phyloP scores from a whole-genome alignment of 2,329 filamentous ascomycete genomes.

The Orbilia blumenaviensis region DNA sequence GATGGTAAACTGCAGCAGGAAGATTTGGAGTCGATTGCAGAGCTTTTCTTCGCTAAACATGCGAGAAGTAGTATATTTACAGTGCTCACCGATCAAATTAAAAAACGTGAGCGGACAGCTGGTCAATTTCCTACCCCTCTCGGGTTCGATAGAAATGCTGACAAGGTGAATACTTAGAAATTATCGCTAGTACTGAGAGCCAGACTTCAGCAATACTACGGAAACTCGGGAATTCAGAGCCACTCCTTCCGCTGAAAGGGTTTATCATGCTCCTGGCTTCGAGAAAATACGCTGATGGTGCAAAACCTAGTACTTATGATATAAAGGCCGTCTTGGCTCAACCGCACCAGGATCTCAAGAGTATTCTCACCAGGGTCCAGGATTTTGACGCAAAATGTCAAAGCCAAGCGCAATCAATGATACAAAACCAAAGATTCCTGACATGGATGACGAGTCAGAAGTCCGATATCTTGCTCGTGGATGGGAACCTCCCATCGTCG shows the following conservation, averaged over 20 bases:
- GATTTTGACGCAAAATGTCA: conserved; percentile 1
- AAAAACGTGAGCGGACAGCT: background rate
- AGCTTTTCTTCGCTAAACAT: background rate
- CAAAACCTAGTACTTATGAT: background rate
- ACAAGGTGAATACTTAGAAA: background rate
- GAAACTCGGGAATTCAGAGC: background rate
- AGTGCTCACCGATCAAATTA: background rate
- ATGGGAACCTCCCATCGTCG: background rate
- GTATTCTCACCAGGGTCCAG: background rate
- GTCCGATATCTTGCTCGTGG: background rate
- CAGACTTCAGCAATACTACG: background rate
- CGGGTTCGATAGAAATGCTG: background rate
- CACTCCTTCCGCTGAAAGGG: background rate
- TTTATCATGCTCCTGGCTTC: conserved; percentile 4
- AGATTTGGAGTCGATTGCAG: background rate
- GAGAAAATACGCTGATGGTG: background rate
- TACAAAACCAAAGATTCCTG: background rate
- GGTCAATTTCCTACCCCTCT: background rate
- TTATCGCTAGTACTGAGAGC: background rate
- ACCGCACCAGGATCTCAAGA: background rate
- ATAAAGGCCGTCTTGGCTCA: background rate
- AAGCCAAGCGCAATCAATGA: background rate
- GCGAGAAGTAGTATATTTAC: background rate
- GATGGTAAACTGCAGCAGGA: background rate
- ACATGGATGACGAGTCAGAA: background rate